Percentiles rank a stretch among this genome's conserved stretches.
Evolutionary conservation across 139 green algal genomes (phyloP).

Genomic region (Chlamydomonas schloesseri): DNA sequence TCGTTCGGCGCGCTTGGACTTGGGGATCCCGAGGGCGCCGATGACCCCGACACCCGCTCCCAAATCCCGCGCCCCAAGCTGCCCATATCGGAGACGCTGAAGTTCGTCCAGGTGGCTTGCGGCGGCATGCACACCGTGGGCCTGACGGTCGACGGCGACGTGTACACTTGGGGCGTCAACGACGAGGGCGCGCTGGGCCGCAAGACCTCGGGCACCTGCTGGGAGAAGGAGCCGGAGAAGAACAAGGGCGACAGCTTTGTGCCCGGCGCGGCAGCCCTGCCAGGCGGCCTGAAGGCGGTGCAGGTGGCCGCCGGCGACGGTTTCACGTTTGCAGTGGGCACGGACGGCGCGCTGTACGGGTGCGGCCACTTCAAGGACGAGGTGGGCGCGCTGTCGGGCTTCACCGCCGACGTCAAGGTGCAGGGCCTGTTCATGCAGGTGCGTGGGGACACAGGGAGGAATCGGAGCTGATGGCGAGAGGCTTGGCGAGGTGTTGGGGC

Average conservation of each 20-base stretch:
- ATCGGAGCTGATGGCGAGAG: too few relatives aligned
- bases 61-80: constrained; percentile 39
- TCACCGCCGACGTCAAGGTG: constrained; percentile 61
- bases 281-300: constrained; percentile 52
- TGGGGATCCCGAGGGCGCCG: constrained; percentile 49
- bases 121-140: constrained; percentile 94
- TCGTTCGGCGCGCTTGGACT: constrained; percentile 67
- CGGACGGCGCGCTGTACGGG: constrained; percentile 79
- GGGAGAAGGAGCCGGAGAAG: constrained; percentile 41
- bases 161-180: constrained; percentile 93
- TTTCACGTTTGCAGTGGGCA: constrained; percentile 82
- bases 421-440: constrained; percentile 49
- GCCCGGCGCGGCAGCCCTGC: constrained; percentile 61
- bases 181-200: constrained; percentile 92
- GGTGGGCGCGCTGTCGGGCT: constrained; percentile 78
- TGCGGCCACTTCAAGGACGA: constrained; percentile 91
- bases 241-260: constrained; percentile 58
- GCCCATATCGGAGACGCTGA: constrained; percentile 1
- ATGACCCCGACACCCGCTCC: constrained; percentile 18
- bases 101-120: constrained; percentile 73
- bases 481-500: too few relatives aligned
- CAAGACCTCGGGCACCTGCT: constrained; percentile 49
- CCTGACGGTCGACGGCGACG: constrained; percentile 64
- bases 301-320: constrained; percentile 86
- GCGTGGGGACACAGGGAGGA: too few relatives aligned